phyloP scores from a whole-genome alignment of 2,329 filamentous ascomycete genomes.

The Fusarium globosum region DNA sequence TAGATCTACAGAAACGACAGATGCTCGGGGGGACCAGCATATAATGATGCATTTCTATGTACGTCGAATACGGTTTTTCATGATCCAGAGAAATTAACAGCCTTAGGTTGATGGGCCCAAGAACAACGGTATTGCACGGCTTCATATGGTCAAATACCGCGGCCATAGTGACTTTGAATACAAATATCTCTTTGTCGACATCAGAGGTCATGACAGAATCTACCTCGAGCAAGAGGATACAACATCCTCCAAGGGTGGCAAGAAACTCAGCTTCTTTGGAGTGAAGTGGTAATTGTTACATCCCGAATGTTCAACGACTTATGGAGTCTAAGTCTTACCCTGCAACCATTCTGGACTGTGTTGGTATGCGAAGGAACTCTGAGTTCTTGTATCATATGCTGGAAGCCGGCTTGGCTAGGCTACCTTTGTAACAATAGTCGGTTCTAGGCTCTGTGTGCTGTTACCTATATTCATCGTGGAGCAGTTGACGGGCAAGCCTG shows the following conservation, averaged over 20 bases:
- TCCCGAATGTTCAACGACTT: background rate
- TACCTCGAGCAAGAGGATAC: slow-evolving; percentile 72
- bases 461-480: background rate
- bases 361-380: background rate
- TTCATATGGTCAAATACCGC: slow-evolving; percentile 79
- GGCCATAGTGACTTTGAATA: slow-evolving; percentile 79
- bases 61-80: slow-evolving; percentile 44
- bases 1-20: slow-evolving; percentile 75
- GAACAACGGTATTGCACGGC: slow-evolving; percentile 76
- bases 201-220: slow-evolving; percentile 75
- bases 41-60: slow-evolving; percentile 87
- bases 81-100: slow-evolving; percentile 6
- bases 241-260: slow-evolving; percentile 49
- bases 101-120: slow-evolving; percentile 78
- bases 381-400: slow-evolving; percentile 28
- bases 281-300: slow-evolving; percentile 64
- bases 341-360: background rate
- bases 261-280: slow-evolving; percentile 68
- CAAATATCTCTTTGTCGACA: slow-evolving; percentile 81
- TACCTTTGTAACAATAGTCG: slow-evolving; percentile 17
- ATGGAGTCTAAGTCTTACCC: background rate
- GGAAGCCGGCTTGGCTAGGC: background rate
- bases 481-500: background rate
- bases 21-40: slow-evolving; percentile 81
- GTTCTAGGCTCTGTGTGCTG: background rate